Base-by-base conservation (phyloP, 2,329 filamentous ascomycete genomes). In the Aspergillus vadensis region DNA sequence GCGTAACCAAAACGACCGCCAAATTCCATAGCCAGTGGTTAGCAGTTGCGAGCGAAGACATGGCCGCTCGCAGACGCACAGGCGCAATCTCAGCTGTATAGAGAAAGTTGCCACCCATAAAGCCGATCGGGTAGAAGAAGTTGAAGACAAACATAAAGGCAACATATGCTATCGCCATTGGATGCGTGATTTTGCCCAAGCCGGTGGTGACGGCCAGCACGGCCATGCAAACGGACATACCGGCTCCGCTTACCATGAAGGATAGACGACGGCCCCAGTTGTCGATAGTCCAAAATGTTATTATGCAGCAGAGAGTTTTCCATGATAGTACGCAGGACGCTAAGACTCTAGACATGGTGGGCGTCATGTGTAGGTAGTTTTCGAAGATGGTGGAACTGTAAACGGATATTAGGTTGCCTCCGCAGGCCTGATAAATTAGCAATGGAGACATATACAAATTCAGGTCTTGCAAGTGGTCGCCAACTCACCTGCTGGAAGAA, bases 401-500 rank as follows among this genome's bases (percentile, higher is more conserved):
- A n/a, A 81, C 79, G 48, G 77, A 80, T 52, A 74, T 70, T 3
- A 71, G 52, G 47, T 72, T 72, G 39, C 68, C 65, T 3, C 71
- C 70, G 10, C 62, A 60, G 19, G 43, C 43, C 43, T 47, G 21
- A 14, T 23, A 12, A 17, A 21, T 47, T 47, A 47, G 17, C n/a
- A 9, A 7, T 41, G 7, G n/a, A 5, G 43, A 10, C 30, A 32
- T 32, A 12, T 12, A 32, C 9, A 32, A 10, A 32, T 12, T 12
- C 9, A 12, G 4, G 4, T 32, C 17, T 47, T 10, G 2, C 10
- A 9, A 21, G 3, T 2, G 43, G 1, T 41, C 10, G 39, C 14
- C 2, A 19, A 19, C n/a, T 10, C 56, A 74, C 69, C 56, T 81
- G 71, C 19, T 72, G 75, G 67, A 80, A 83, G 68, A 81, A 76